phyloP scores from a whole-genome alignment of 495 filamentous ascomycete genomes.

The Hypoxylon lienhwacheense region DNA sequence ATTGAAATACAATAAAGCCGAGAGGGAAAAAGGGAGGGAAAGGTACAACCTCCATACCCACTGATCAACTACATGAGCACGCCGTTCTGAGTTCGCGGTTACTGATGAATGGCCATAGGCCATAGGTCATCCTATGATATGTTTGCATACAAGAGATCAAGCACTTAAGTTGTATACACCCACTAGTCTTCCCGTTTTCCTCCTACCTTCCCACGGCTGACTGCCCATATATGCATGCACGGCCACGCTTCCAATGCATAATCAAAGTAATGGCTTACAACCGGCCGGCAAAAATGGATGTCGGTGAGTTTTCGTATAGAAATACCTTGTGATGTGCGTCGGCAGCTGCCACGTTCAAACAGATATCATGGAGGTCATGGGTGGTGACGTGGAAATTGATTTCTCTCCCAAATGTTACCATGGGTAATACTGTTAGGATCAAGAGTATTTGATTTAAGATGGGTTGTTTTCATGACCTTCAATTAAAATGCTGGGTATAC shows the following conservation, averaged over 20 bases:
- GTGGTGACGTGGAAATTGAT: slow-evolving; percentile 27
- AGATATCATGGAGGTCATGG: slow-evolving; percentile 14
- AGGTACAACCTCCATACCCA: too few relatives aligned
- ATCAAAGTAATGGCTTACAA: slow-evolving; percentile 9
- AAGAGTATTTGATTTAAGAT: neutral
- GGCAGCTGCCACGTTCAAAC: slow-evolving; percentile 27
- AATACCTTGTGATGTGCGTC: slow-evolving; percentile 4
- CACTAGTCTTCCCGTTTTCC: neutral
- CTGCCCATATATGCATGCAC: slow-evolving; percentile 29
- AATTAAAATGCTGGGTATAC: too few relatives aligned
- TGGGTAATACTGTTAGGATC: slow-evolving; percentile 2
- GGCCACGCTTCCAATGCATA: slow-evolving; percentile 19
- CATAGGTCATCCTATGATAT: too few relatives aligned
- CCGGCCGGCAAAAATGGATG: slow-evolving; percentile 23
- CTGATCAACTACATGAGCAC: too few relatives aligned
- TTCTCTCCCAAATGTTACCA: neutral
- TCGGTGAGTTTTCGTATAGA: slow-evolving; percentile 18
- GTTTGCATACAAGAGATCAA: too few relatives aligned
- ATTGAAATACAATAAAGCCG: too few relatives aligned
- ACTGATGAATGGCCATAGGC: too few relatives aligned
- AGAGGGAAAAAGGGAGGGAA: too few relatives aligned
- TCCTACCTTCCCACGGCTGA: slow-evolving; percentile 13
- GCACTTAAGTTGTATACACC: too few relatives aligned
- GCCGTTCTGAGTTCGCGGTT: too few relatives aligned
- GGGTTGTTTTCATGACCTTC: neutral